phyloP scores from a whole-genome alignment of 192 early-diverging fungal species.

The Backusella circina region DNA sequence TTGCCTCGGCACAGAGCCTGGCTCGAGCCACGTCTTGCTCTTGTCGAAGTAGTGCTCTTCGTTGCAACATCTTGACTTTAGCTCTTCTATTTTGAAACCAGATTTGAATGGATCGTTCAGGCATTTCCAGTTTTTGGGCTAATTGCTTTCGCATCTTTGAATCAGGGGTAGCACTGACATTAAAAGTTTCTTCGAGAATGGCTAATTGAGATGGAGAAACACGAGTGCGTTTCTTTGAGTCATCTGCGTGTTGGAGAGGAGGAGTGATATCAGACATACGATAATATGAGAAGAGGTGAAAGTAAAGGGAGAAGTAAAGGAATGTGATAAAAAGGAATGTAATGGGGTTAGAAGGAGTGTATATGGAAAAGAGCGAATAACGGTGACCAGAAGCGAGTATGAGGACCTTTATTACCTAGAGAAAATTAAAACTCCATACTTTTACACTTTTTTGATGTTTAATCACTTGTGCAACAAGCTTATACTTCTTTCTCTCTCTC shows the following conservation, averaged over 20 bases:
- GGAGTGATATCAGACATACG: neutral
- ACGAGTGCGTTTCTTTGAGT: constrained; percentile 55
- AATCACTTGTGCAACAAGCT: neutral
- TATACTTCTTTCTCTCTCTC: neutral
- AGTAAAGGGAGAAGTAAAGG: neutral
- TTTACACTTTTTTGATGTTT: neutral
- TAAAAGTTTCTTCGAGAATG: constrained; percentile 65
- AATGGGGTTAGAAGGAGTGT: neutral
- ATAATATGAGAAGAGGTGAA: neutral
- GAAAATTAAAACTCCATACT: neutral
- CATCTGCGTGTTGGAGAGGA: neutral
- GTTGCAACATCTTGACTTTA: constrained; percentile 63
- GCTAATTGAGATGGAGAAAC: constrained; percentile 58
- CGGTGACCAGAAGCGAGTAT: neutral
- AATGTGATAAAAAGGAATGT: constrained; percentile 9
- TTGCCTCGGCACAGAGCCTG: constrained; percentile 19
- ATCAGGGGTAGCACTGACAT: constrained; percentile 59
- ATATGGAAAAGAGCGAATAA: neutral
- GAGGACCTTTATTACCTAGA: neutral
- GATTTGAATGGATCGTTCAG: constrained; percentile 70
- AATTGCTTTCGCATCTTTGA: constrained; percentile 60
- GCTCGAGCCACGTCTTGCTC: constrained; percentile 24
- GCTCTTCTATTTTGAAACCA: constrained; percentile 84
- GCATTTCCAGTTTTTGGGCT: constrained; percentile 64
- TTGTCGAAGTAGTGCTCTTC: constrained; percentile 21